Conservation (phyloP, 345 rosid genomes). For the Bruguiera gymnorhiza region DNA sequence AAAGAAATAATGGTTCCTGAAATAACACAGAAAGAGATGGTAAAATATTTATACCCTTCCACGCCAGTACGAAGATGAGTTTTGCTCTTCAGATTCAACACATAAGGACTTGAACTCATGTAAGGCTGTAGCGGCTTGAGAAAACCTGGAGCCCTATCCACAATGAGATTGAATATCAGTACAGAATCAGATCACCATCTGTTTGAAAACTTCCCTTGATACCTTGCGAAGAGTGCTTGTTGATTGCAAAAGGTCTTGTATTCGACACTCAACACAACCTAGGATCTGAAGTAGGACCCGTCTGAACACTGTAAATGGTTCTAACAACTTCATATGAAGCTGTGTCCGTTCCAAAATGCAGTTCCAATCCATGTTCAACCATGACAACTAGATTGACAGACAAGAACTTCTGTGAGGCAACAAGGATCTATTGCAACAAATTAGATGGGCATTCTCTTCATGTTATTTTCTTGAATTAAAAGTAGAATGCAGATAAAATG, state of each 20-base stretch:
- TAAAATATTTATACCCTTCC: constrained; percentile 67
- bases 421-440: background rate
- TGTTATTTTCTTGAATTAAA: too few species aligned
- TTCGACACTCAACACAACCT: constrained; percentile 53
- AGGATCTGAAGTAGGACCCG: constrained; percentile 75
- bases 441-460: too few species aligned
- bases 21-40: constrained; percentile 2
- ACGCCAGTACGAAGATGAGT: constrained; percentile 59
- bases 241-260: constrained; percentile 83
- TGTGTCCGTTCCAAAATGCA: constrained; percentile 60
- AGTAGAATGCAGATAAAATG: too few species aligned
- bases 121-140: constrained; percentile 83
- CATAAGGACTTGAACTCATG: constrained; percentile 77
- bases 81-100: constrained; percentile 41
- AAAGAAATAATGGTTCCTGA: background rate
- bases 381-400: constrained; percentile 53
- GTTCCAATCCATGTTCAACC: constrained; percentile 74
- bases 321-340: constrained; percentile 89
- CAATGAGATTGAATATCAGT: constrained; percentile 20
- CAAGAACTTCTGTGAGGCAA: constrained; percentile 22
- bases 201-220: constrained; percentile 12
- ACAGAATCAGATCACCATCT: background rate
- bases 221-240: constrained; percentile 95
- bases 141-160: constrained; percentile 73
- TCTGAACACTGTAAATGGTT: constrained; percentile 90